Base-by-base conservation (phyloP, 768 basidiomycete genomes). In the Termitomyces sp. region DNA sequence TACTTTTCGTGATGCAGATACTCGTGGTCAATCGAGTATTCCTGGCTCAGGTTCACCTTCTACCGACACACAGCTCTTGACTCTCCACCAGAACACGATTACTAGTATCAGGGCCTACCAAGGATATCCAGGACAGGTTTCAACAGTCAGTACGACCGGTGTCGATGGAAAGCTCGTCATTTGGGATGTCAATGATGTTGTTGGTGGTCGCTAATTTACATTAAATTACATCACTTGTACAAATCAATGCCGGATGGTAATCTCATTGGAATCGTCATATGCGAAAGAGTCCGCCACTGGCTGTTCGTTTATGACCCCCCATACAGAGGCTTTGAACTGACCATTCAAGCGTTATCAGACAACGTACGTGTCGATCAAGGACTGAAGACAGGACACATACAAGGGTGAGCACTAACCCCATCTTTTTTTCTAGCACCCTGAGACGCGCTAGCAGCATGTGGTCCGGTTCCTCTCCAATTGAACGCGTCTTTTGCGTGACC, bases 71-170 rank as follows among this genome's bases (percentile, higher is more conserved):
- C 91, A 95, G 67, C 73, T 96, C 51, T 74, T 81, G 65, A 98
- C 97, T 14, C 81, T 97, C 50, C 97, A 98, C 68, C 97, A 98
- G 79, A 99, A 99, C 75, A 97, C 95, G 38, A 97, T 99, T 72
- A 98, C 94, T n/a, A 87, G 79, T 62, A 78, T 98, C 41, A 76
- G 94, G 55, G 75, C 90, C 28, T 97, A 90, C 65, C 87, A 87
- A 59, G 75, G 73, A 1, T 61, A 65, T 3, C 78, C 76, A 12
- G 86, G 83, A 0, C 72, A 74, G 1, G 86, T 98, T 5, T 76
- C 72, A 47, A 82, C 82, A 65, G 87, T 99, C 59, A 94, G 90
- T 69, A 97, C 95, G 19, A 87, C 86, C 15, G 97, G 95, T 1
- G 91, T 95, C 35, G 97, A 98, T 72, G 97, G 97, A 2, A 86